phyloP scores from a whole-genome alignment of 2,329 filamentous ascomycete genomes.

The Fusarium graminum region DNA sequence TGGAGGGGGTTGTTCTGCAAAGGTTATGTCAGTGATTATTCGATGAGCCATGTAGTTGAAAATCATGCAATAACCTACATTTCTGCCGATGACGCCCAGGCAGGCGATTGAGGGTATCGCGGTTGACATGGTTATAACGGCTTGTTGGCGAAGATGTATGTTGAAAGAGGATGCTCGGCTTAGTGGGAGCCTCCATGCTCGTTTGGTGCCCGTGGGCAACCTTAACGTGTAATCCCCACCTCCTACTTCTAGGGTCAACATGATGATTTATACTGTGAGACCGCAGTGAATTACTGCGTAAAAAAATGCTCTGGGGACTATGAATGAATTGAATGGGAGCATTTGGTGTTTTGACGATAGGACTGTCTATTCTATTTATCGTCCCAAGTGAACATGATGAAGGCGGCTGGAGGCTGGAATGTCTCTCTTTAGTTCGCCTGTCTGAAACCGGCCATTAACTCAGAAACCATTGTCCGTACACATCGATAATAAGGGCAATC shows the following conservation, averaged over 20 bases:
- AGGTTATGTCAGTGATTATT: not conserved
- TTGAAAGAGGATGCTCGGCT: slow-evolving; percentile 37
- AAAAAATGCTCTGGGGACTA: slow-evolving; percentile 1
- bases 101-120: slow-evolving; percentile 87
- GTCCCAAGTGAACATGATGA: slow-evolving; percentile 12
- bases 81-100: slow-evolving; percentile 92
- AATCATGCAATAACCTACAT: slow-evolving; percentile 67
- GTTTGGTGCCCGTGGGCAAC: slow-evolving; percentile 32
- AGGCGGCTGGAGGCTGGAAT: slow-evolving; percentile 37
- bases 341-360: not conserved
- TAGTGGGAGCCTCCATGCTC: slow-evolving; percentile 39
- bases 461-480: slow-evolving; percentile 21
- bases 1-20: slow-evolving; percentile 94
- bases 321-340: not conserved
- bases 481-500: not conserved
- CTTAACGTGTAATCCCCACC: slow-evolving; percentile 38
- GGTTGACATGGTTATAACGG: slow-evolving; percentile 63
- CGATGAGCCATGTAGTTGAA: not conserved
- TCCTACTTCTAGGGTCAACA: slow-evolving; percentile 27
- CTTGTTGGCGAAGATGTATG: slow-evolving; percentile 30
- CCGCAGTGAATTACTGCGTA: not conserved
- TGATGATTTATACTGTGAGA: slow-evolving; percentile 7
- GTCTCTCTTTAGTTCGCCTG: slow-evolving; percentile 39
- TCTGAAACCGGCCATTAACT: slow-evolving; percentile 41
- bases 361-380: slow-evolving; percentile 5